Percentiles rank a stretch among this genome's conserved stretches.
phyloP scores from a whole-genome alignment of 1,139 yeast genomes.

The Kodamaea ohmeri region DNA sequence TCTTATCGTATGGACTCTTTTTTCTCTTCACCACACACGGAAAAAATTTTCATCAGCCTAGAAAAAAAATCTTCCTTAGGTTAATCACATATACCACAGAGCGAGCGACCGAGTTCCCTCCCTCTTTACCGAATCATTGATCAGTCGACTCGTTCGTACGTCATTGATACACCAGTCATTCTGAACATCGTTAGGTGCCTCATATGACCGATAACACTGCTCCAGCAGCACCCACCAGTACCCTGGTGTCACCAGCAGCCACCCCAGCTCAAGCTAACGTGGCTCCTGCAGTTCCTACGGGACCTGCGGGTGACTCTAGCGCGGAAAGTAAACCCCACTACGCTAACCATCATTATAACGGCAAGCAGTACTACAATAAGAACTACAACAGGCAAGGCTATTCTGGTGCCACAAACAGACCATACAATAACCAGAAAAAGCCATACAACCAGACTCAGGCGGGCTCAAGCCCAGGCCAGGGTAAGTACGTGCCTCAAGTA shows the following conservation, averaged over 20 bases:
- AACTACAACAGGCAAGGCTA: conserved; percentile 11
- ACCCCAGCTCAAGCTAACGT: conserved; percentile 2
- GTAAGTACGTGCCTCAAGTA: conserved; percentile 9
- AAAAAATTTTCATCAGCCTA: conserved; percentile 9
- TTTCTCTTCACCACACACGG: not conserved
- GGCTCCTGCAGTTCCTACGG: conserved; percentile 5
- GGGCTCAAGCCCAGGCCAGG: conserved; percentile 9
- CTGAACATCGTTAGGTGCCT: conserved; percentile 4
- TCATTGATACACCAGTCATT: conserved; percentile 9
- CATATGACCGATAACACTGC: conserved; percentile 14
- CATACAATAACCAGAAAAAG: conserved; percentile 12
- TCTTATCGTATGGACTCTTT: not conserved
- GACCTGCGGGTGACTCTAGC: conserved; percentile 4
- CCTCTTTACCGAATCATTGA: conserved; percentile 11
- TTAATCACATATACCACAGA: conserved; percentile 8
- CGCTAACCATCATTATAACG: conserved; percentile 13
- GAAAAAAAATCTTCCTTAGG: conserved; percentile 8
- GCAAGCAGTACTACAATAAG: conserved; percentile 13
- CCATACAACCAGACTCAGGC: conserved; percentile 10
- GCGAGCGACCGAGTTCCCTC: conserved; percentile 10
- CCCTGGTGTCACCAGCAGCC: conserved; percentile 9
- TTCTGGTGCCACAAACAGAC: conserved; percentile 11
- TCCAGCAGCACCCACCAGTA: conserved; percentile 12
- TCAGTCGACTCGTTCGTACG: conserved; percentile 10
- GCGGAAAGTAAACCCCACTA: conserved; percentile 11